A percentile compares a stretch with the other conserved stretches of the same genome.
Evolutionary conservation across 192 early-diverging fungal genomes (phyloP).

Genomic region (Phlyctochytrium planicorne): DNA sequence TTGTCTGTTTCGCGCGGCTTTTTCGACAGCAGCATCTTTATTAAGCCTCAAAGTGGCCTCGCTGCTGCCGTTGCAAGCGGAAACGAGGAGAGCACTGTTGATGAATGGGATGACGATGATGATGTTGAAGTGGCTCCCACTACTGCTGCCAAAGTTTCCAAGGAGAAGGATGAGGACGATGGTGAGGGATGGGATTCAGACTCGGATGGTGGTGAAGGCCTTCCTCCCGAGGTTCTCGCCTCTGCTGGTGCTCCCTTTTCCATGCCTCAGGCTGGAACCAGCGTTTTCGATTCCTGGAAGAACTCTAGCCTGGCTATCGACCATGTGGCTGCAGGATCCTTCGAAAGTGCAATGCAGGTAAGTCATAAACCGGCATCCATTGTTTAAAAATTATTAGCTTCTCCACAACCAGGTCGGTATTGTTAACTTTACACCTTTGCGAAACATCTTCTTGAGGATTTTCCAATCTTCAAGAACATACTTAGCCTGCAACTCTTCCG

Average conservation of each 20-base stretch:
- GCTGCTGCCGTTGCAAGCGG: constrained; percentile 60
- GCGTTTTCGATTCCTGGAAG: constrained; percentile 75
- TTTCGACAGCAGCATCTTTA: constrained; percentile 65
- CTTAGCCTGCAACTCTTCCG: constrained; percentile 59
- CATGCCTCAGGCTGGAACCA: constrained; percentile 72
- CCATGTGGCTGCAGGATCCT: constrained; percentile 92
- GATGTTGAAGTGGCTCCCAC: constrained; percentile 60
- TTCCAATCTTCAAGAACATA: constrained; percentile 74
- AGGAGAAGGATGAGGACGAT: constrained; percentile 38
- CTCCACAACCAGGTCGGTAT: constrained; percentile 91
- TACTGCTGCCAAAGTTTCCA: constrained; percentile 25
- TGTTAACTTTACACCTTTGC: constrained; percentile 89
- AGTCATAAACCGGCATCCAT: neutral
- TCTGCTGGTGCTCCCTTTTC: constrained; percentile 59
- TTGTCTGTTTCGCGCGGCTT: constrained; percentile 80
- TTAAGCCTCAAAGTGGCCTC: constrained; percentile 32
- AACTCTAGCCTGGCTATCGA: constrained; percentile 87
- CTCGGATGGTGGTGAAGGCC: constrained; percentile 76
- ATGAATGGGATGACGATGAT: constrained; percentile 75
- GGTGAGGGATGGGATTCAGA: constrained; percentile 77
- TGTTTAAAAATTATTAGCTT: constrained; percentile 48
- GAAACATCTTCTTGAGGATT: constrained; percentile 81
- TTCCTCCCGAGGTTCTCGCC: constrained; percentile 52
- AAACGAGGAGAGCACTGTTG: constrained; percentile 35
- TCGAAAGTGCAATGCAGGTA: constrained; percentile 93